A percentile compares a stretch with the other conserved stretches of the same genome.
These are phyloP conservation scores for Metschnikowia amazonensis DNA, from an alignment of 805 yeast genomes.

Conservation along the genomic window DNA sequence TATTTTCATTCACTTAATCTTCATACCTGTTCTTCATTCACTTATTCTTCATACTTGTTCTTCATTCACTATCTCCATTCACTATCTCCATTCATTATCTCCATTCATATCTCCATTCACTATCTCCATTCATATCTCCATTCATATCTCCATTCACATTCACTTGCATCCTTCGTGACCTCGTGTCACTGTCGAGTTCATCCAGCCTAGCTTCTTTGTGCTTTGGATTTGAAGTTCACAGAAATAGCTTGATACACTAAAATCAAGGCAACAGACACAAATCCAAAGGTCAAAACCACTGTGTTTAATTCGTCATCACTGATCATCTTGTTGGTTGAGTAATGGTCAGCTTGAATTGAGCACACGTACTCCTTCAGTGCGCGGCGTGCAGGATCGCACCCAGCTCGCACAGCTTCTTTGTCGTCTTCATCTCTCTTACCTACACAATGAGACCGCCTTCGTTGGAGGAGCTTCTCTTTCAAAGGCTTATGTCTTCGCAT, in stretches of 20 bases:
- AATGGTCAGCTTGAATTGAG: background rate
- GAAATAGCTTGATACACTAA: constrained; percentile 65
- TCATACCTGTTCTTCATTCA: no score
- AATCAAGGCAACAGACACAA: constrained; percentile 66
- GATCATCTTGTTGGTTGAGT: constrained; percentile 51
- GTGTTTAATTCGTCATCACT: constrained; percentile 75
- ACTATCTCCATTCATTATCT: no score
- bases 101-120: no score
- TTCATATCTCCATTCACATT: no score
- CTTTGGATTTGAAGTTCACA: constrained; percentile 38
- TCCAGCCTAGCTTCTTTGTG: background rate
- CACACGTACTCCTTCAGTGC: constrained; percentile 5
- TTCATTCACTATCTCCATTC: no score
- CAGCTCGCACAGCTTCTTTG: background rate
- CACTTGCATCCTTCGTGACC: no score
- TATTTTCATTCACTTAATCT: no score
- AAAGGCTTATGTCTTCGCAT: constrained; percentile 50
- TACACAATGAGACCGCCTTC: constrained; percentile 11
- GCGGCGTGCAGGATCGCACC: constrained; percentile 4
- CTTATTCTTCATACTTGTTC: no score
- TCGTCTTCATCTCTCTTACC: background rate
- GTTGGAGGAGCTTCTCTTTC: constrained; percentile 25
- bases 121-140: no score
- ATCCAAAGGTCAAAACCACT: constrained; percentile 70
- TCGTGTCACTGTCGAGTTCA: background rate